phyloP scores from a whole-genome alignment of 2,329 filamentous ascomycete species.

The Massarina eburnea region DNA sequence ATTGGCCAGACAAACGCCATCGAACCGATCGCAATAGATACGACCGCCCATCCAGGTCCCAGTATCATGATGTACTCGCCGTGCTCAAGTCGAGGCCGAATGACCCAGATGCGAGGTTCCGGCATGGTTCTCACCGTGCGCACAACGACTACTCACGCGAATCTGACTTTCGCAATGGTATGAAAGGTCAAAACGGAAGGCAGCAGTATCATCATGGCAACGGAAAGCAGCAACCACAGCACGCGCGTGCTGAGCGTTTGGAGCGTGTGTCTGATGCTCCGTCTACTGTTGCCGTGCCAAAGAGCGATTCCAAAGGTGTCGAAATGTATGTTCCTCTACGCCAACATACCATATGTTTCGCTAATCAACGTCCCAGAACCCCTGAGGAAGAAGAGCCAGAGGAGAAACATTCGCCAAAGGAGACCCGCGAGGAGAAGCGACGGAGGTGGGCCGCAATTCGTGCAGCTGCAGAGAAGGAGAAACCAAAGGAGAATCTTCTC shows the following conservation, averaged over 20 bases:
- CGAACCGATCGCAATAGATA: conserved; percentile 38
- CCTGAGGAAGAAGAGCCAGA: conserved; percentile 21
- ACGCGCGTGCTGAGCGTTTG: background rate
- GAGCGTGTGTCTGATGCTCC: background rate
- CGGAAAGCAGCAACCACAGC: background rate
- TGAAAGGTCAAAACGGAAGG: background rate
- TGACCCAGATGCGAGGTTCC: background rate
- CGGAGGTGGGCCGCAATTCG: conserved; percentile 37
- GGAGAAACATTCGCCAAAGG: conserved; percentile 30
- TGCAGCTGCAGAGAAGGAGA: conserved; percentile 44
- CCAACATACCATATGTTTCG: background rate
- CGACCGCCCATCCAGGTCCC: conserved; percentile 62
- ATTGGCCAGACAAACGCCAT: conserved; percentile 60
- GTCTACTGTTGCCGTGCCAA: conserved; percentile 10
- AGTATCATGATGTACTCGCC: conserved; percentile 57
- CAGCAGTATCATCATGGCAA: conserved; percentile 1
- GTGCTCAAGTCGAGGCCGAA: background rate
- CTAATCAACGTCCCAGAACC: conserved; percentile 16
- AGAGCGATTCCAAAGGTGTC: conserved; percentile 17
- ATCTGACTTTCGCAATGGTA: background rate
- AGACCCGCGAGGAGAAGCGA: conserved; percentile 37
- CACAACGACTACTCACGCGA: background rate
- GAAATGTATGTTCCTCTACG: conserved; percentile 18
- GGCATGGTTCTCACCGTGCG: background rate
- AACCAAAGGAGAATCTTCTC: conserved; percentile 62